These are phyloP conservation scores for Brasenia schreberi DNA, from an alignment of 164 flowering plant species.

Conservation along the genomic window DNA sequence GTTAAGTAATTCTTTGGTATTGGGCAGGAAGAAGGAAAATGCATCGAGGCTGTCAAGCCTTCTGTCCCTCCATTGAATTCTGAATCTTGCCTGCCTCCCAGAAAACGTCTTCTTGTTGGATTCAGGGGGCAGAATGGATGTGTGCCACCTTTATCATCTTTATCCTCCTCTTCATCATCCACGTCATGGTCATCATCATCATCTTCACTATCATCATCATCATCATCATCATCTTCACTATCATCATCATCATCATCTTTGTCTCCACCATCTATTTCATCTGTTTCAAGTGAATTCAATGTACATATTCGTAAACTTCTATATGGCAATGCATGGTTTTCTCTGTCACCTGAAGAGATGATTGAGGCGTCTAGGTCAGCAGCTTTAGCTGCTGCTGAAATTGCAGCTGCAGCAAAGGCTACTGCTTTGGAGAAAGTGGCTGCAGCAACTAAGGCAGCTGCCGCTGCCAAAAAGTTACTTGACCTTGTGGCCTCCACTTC, in stretches of 20 bases:
- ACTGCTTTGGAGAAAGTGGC: slow-evolving; percentile 80
- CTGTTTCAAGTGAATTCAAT: slow-evolving; percentile 23
- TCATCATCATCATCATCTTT: background rate
- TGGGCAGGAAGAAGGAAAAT: background rate
- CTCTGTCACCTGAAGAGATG: slow-evolving; percentile 48
- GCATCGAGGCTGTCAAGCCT: slow-evolving; percentile 37
- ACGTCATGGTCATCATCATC: background rate
- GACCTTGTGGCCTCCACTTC: slow-evolving; percentile 49
- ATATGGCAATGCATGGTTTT: slow-evolving; percentile 20
- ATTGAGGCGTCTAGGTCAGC: slow-evolving; percentile 56
- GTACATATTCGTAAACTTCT: slow-evolving; percentile 26
- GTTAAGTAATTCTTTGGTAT: background rate
- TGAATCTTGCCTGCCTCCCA: slow-evolving; percentile 73
- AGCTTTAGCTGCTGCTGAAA: slow-evolving; percentile 45
- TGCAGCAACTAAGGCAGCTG: slow-evolving; percentile 59
- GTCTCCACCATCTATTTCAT: slow-evolving; percentile 7
- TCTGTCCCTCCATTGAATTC: slow-evolving; percentile 48
- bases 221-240: background rate
- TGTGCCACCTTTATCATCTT: slow-evolving; percentile 12
- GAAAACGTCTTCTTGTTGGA: slow-evolving; percentile 85
- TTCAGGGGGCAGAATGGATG: slow-evolving; percentile 52
- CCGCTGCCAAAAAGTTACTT: slow-evolving; percentile 77
- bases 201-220: background rate
- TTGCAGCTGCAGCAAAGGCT: slow-evolving; percentile 67
- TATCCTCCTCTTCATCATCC: background rate